Conservation (phyloP, 805 yeast genomes). For the baker's yeast (Saccharomyces cerevisiae) region DNA sequence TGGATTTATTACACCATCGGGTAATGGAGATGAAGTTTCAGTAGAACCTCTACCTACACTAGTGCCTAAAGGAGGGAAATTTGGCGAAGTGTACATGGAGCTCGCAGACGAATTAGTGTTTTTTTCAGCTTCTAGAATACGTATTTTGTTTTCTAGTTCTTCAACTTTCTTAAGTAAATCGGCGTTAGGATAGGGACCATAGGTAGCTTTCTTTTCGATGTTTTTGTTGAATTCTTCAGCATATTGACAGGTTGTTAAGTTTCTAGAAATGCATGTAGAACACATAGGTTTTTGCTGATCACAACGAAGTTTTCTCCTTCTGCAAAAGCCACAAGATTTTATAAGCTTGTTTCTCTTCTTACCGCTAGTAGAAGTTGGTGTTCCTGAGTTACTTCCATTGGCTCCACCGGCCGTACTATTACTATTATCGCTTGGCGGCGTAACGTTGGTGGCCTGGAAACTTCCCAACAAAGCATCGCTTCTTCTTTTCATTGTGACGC, state of each 20-base stretch:
- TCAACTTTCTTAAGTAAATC: constrained; percentile 3
- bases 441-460: background rate
- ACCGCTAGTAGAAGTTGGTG: background rate
- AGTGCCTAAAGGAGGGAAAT: background rate
- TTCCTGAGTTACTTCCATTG: background rate
- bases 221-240: constrained; percentile 1
- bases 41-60: background rate
- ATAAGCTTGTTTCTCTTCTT: constrained; percentile 19
- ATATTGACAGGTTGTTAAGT: constrained; percentile 14
- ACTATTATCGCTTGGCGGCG: background rate
- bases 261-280: constrained; percentile 19
- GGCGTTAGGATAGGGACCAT: background rate
- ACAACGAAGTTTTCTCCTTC: constrained; percentile 25
- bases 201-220: background rate
- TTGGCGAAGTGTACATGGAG: background rate
- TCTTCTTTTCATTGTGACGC: background rate
- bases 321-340: constrained; percentile 25
- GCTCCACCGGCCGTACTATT: background rate
- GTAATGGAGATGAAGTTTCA: background rate
- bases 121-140: background rate
- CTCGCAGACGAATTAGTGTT: background rate
- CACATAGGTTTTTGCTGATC: constrained; percentile 24
- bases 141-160: constrained; percentile 5
- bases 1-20: constrained; percentile 5
- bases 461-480: background rate